These are phyloP conservation scores for Rhizopogon vinicolor DNA, from an alignment of 768 basidiomycete genomes.

Conservation along the genomic window DNA sequence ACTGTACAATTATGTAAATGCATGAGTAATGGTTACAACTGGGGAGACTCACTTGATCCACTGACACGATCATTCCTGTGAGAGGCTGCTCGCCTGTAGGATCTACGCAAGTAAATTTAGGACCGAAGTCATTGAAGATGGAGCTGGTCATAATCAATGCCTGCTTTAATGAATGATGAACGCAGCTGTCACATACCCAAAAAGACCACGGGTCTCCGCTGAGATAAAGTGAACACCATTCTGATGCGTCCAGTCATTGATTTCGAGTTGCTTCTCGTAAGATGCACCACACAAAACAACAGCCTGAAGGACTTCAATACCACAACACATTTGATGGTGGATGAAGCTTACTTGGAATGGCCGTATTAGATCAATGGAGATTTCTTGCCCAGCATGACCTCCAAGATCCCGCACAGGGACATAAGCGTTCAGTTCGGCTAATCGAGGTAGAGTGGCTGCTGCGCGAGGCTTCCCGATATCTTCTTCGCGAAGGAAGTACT, in stretches of 20 bases:
- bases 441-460: conserved; percentile 77
- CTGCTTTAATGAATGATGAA: neutral
- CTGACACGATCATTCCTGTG: conserved; percentile 91
- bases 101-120: conserved; percentile 93
- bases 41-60: conserved; percentile 61
- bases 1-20: conserved; percentile 36
- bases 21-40: neutral
- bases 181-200: conserved; percentile 58
- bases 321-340: neutral
- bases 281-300: conserved; percentile 83
- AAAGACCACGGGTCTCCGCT: conserved; percentile 88
- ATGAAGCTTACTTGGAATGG: conserved; percentile 75
- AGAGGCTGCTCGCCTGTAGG: conserved; percentile 97
- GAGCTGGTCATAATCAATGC: conserved; percentile 44
- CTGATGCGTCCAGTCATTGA: conserved; percentile 91
- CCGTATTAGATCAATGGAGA: conserved; percentile 76
- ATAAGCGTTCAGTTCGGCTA: conserved; percentile 94
- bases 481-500: conserved; percentile 91
- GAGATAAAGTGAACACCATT: conserved; percentile 90
- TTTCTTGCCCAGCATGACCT: conserved; percentile 69
- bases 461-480: conserved; percentile 90
- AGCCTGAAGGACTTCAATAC: conserved; percentile 43
- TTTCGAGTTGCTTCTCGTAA: conserved; percentile 82
- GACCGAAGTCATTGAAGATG: conserved; percentile 95
- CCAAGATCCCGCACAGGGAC: conserved; percentile 90